Evolutionary conservation across 2,329 filamentous ascomycete species (phyloP), one percentile per base, ranked within the genome.

Genomic region (Xylaria sp.): DNA sequence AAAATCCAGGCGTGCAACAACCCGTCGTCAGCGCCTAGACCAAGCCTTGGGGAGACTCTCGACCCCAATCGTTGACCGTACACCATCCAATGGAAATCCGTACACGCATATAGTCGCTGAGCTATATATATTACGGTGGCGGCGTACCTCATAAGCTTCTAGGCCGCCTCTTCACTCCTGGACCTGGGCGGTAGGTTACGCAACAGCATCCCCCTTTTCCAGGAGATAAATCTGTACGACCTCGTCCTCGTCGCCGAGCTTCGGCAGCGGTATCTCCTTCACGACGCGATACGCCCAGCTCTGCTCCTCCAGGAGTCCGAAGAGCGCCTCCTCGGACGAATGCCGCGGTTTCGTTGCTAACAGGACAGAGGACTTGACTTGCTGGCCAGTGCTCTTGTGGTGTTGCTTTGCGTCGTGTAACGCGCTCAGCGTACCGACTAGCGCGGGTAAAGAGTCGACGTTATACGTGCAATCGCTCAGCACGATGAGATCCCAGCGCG

Each of bases 401-500:
- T 42, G 52, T 39, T 58, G 51, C 48, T 76, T 80, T 7, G 69
- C 66, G 2, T 60, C 57, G 61, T 83, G 80, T 9, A 85, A 67
- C 1, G 79, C 76, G 1, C 78, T 78, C 42, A 85, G 71, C 0
- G 82, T 84, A 55, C 76, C 76, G 3, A 84, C 78, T 19, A 86
- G 74, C 2, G 80, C 76, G 1, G 80, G 78, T 30, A 85, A 71
- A 63, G 78, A 79, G 67, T 85, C 82, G 56, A 78, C 79, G 62
- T 85, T 85, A 74, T 85, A 85, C 0, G 82, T 85, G 75, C 83
- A 84, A 69, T 86, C 83, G 68, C 82, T 84, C 19, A 85, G 72
- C 55, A 83, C 74, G 52, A 84, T 67, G 4, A 84, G 70, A 60
- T 84, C 79, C 82, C 82, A 85, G 2, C 69, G 61, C 2, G 70